Conservation (phyloP, 2,329 filamentous ascomycete genomes). For the Diplodia corticola region DNA sequence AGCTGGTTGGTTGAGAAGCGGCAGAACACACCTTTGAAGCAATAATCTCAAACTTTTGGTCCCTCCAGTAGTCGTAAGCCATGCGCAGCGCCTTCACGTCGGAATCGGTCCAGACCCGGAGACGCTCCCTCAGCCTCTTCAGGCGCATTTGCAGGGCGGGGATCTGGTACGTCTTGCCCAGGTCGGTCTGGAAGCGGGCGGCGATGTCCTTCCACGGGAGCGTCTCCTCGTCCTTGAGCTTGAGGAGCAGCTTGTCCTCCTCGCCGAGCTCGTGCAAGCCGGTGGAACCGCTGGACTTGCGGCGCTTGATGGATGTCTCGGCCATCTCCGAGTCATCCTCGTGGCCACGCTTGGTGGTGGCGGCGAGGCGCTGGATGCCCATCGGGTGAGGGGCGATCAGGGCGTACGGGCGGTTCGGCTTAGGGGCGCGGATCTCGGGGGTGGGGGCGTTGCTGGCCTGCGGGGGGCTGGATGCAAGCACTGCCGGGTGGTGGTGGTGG, state of each 20-base stretch:
- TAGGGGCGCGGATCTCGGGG: conserved; percentile 33
- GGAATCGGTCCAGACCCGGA: conserved; percentile 53
- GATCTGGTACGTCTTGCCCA: conserved; percentile 52
- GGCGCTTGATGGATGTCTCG: conserved; percentile 39
- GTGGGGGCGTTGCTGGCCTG: conserved; percentile 31
- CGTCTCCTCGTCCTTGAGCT: conserved; percentile 54
- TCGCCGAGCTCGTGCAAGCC: conserved; percentile 48
- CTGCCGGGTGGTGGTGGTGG: conserved; percentile 23
- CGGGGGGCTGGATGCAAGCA: conserved; percentile 23
- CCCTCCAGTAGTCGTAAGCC: conserved; percentile 55
- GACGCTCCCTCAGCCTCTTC: conserved; percentile 52
- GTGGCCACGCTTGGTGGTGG: conserved; percentile 39
- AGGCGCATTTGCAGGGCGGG: conserved; percentile 57
- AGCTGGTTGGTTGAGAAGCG: neutral
- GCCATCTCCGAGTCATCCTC: conserved; percentile 40
- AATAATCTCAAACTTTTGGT: conserved; percentile 57
- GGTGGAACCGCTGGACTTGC: conserved; percentile 38
- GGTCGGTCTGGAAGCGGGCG: conserved; percentile 50
- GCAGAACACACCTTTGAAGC: conserved; percentile 46
- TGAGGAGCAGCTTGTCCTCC: conserved; percentile 52
- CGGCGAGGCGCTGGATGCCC: conserved; percentile 33
- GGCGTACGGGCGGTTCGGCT: conserved; percentile 45
- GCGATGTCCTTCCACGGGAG: conserved; percentile 59
- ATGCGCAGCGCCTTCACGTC: conserved; percentile 51
- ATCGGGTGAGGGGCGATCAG: conserved; percentile 48